These are phyloP conservation scores for Dactylellina drechsleri DNA, from an alignment of 2,329 filamentous ascomycete species.

Conservation along the genomic window DNA sequence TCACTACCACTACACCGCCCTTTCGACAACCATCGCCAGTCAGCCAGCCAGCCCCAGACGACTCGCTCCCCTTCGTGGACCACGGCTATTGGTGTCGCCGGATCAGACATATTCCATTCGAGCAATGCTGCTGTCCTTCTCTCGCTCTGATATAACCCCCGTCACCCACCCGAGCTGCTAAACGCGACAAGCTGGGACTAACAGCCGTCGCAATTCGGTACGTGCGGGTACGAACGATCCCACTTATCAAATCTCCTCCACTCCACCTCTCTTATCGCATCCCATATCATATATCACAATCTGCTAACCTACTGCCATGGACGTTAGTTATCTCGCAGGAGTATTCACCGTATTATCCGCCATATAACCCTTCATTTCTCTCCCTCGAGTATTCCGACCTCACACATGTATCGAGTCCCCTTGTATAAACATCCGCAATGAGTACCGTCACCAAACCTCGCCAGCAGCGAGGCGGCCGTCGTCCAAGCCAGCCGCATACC, in stretches of 20 bases:
- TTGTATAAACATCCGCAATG: slow-evolving; percentile 19
- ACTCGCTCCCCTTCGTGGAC: too few species aligned
- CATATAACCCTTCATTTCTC: too few species aligned
- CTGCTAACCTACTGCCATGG: too few species aligned
- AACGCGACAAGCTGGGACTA: neutral
- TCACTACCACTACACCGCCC: neutral
- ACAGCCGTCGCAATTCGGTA: slow-evolving; percentile 41
- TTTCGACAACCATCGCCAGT: neutral
- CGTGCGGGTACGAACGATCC: slow-evolving; percentile 12
- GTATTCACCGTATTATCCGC: too few species aligned
- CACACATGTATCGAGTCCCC: slow-evolving; percentile 3
- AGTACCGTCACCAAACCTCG: slow-evolving; percentile 51
- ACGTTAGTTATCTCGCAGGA: too few species aligned
- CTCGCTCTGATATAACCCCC: neutral
- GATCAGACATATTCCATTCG: neutral
- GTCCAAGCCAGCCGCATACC: slow-evolving; percentile 43
- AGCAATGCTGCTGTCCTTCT: slow-evolving; percentile 27
- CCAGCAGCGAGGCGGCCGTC: slow-evolving; percentile 44
- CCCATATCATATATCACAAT: too few species aligned
- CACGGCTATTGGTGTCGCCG: too few species aligned
- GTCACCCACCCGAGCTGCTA: slow-evolving; percentile 28
- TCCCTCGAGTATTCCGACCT: neutral
- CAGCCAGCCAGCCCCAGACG: too few species aligned
- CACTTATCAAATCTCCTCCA: neutral
- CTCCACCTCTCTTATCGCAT: too few species aligned